These are phyloP conservation scores for Pleurotus pulmonarius DNA, from an alignment of 768 basidiomycete genomes.

Conservation along the genomic window DNA sequence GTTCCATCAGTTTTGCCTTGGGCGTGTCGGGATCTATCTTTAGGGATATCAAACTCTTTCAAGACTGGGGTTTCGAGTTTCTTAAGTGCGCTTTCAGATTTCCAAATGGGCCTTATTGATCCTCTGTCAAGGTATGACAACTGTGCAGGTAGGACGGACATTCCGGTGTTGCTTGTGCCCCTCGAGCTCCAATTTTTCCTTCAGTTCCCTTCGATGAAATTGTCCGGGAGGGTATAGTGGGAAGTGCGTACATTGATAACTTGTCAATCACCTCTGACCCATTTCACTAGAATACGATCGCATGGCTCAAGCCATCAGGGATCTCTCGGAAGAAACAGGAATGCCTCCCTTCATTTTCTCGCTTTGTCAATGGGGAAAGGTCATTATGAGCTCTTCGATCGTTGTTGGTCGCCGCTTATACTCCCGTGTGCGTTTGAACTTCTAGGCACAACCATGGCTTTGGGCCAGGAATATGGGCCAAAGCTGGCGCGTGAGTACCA, in stretches of 20 bases:
- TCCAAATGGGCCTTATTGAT: neutral
- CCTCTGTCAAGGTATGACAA: constrained; percentile 48
- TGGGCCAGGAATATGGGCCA: constrained; percentile 42
- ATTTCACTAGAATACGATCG: constrained; percentile 47
- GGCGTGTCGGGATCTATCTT: neutral
- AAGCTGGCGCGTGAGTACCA: constrained; percentile 58
- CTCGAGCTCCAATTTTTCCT: neutral
- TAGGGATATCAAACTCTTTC: constrained; percentile 56
- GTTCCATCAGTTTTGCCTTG: neutral
- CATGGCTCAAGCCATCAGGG: constrained; percentile 56
- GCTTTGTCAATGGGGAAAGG: constrained; percentile 67
- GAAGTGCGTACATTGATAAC: constrained; percentile 33
- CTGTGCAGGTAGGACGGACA: constrained; percentile 40
- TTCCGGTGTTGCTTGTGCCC: neutral
- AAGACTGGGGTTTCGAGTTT: constrained; percentile 64
- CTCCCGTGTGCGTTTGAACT: neutral
- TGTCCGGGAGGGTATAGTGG: constrained; percentile 52
- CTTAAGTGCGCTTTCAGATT: constrained; percentile 42
- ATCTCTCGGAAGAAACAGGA: constrained; percentile 41
- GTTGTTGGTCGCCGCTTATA: neutral
- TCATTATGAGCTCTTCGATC: constrained; percentile 22
- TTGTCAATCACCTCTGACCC: neutral
- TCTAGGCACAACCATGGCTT: constrained; percentile 54
- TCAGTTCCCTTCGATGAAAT: constrained; percentile 54
- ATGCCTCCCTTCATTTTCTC: constrained; percentile 57